Evolutionary conservation across 352 stramenopile genomes (phyloP).

Genomic region (Phytopythium litorale): DNA sequence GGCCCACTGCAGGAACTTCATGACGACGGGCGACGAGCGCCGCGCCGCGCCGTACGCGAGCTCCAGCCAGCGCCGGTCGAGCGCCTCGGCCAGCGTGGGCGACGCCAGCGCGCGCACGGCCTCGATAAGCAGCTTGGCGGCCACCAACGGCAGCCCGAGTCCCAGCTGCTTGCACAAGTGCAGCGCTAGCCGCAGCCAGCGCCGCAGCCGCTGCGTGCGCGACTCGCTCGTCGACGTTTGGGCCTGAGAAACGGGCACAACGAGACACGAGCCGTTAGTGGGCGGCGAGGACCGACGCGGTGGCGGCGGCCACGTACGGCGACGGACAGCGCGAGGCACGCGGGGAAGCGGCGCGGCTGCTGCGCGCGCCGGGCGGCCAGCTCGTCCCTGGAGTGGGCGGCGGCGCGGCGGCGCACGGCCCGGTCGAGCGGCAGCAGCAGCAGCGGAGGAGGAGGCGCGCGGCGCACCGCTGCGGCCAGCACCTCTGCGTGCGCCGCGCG

Average conservation of each 20-base stretch:
- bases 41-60: conserved; percentile 58
- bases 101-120: conserved; percentile 19
- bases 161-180: conserved; percentile 61
- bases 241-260: too few species aligned
- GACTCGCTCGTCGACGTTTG: conserved; percentile 11
- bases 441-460: conserved; percentile 21
- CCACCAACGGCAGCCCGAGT: conserved; percentile 41
- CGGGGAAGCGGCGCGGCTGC: conserved; percentile 19
- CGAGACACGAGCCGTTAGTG: background rate
- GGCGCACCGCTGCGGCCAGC: conserved; percentile 10
- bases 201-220: conserved; percentile 28
- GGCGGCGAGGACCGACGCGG: background rate
- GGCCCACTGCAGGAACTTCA: conserved; percentile 96
- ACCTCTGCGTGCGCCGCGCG: conserved; percentile 4
- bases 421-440: conserved; percentile 13
- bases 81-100: conserved; percentile 10
- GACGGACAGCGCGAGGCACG: conserved; percentile 20
- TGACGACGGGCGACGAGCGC: conserved; percentile 84
- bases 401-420: conserved; percentile 1
- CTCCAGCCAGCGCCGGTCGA: conserved; percentile 64
- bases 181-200: conserved; percentile 39
- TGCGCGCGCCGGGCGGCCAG: conserved; percentile 10
- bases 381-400: conserved; percentile 19
- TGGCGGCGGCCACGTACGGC: background rate
- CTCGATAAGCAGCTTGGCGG: conserved; percentile 45